Conservation (phyloP, 129 eudicot species). For the Helichrysum umbraculigerum region DNA sequence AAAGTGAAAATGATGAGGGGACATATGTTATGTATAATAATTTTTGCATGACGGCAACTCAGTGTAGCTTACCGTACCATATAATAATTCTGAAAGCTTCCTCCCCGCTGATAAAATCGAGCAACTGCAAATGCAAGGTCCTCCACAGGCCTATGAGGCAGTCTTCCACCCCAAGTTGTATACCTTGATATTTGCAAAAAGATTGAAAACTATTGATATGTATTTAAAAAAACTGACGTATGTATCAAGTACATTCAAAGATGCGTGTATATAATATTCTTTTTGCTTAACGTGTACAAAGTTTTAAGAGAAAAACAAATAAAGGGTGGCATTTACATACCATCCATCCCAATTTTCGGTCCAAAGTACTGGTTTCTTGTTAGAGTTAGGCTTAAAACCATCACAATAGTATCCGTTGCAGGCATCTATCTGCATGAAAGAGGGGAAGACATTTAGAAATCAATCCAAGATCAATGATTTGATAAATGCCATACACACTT, state of each 20-base stretch:
- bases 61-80: constrained; percentile 54
- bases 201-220: not conserved
- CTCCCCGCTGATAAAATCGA: constrained; percentile 96
- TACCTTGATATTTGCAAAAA: constrained; percentile 49
- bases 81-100: constrained; percentile 95
- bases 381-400: constrained; percentile 82
- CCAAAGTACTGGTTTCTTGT: constrained; percentile 84
- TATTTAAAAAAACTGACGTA: not conserved
- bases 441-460: constrained; percentile 10
- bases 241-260: not conserved
- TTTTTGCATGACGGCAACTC: constrained; percentile 13
- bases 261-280: not conserved
- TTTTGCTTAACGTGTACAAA: constrained; percentile 15
- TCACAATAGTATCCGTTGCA: constrained; percentile 99
- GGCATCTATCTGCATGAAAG: constrained; percentile 69
- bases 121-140: constrained; percentile 99
- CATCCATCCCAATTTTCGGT: constrained; percentile 99
- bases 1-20: not conserved
- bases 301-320: constrained; percentile 2
- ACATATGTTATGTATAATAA: not conserved
- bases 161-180: constrained; percentile 83
- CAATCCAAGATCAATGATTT: constrained; percentile 10
- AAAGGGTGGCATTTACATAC: constrained; percentile 41
- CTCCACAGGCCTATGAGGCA: constrained; percentile 91
- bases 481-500: not conserved